Base-by-base conservation (phyloP, 78 protist species). In the Dictyostelium firmibasis region DNA sequence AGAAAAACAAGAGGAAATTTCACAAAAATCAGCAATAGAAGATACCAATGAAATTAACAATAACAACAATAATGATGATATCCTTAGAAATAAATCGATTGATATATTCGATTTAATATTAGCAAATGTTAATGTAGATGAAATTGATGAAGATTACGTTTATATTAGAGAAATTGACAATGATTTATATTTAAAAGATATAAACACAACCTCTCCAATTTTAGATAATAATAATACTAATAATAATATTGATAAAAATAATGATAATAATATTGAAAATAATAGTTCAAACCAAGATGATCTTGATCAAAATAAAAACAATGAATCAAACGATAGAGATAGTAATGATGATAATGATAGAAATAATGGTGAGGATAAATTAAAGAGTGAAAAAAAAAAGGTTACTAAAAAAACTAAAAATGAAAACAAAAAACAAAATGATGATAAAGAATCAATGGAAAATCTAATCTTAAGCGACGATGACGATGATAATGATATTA, bases 31-130 rank as follows among this genome's bases (percentile, higher is more conserved):
- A 69, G 9, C 76, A 14, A 25, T 25, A 69, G 25, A 64, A 4
- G 23, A 62, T n/a, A 25, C 1, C 72, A n/a, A 62, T 62, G 31
- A 62, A 8, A n/a, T 62, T n/a, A 62, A 62, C 31, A 62, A 62
- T 44, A 44, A 44, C 10, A 44, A 44, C 10, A 44, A 4, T 44
- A 6, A 44, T 44, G 4, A 50, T 50, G 62, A 50, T 50, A 50
- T 50, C 62, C 13, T 23, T 31, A 69, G 31, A 33, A 87, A 87
- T 33, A 78, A 38, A 25, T 70, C 47, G 16, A 14, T 27, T 25
- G 93, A 87, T 78, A 87, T 87, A 53, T 78, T 87, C 31, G 93
- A 87, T 60, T 87, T 44, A 36, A 87, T 87, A 53, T 62, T 87
- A 87, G 23, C 41, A 36, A 87, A 87, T 78, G 93, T 87, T 31